Base-by-base conservation (phyloP, 2,329 filamentous ascomycete genomes). In the Sclerotinia glacialis region DNA sequence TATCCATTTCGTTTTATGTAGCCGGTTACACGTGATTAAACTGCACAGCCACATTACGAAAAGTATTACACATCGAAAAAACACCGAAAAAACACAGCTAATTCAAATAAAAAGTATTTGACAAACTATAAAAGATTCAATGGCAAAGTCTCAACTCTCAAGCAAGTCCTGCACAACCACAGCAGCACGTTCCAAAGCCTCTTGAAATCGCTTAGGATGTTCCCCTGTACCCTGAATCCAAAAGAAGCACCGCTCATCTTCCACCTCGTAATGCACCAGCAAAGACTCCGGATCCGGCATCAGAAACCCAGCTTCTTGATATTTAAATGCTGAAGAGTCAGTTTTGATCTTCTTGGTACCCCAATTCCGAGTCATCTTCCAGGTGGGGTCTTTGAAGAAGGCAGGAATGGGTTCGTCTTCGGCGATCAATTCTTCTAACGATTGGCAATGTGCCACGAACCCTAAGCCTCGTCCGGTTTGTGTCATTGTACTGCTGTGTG, bases 211-310 rank as follows among this genome's bases (percentile, higher is more conserved):
- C n/a, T 7, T 47, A 23, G 46, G n/a, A 47, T 47, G 46, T 23
- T 47, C n/a, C 21, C 21, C 46, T n/a, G 8, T 47, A 47, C 46
- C 46, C 21, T 47, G 46, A 12, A 47, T 23, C 46, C 46, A 23
- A 47, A 47, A 47, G 46, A 47, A 47, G 46, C 46, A 47, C 46
- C 46, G 46, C 46, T 55, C 23, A 55, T 55, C 53, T 37, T 55
- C 28, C 23, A 55, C 53, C 14, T 55, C 53, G 28, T 55, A 55
- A 55, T 55, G 53, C 18, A 37, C 37, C 28, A 31, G 37, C 4
- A 55, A 40, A 21, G 28, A 31, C 28, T 55, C 28, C 18, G 53
- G 53, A 18, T 55, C 53, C 12, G 28, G 18, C 26, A 55, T 34
- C 12, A 23, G 3, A 55, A 18, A 34, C 12, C 53, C 53, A 55